Base-by-base conservation (phyloP, 2,329 filamentous ascomycete genomes). In the Pseudogymnoascus pannorum region DNA sequence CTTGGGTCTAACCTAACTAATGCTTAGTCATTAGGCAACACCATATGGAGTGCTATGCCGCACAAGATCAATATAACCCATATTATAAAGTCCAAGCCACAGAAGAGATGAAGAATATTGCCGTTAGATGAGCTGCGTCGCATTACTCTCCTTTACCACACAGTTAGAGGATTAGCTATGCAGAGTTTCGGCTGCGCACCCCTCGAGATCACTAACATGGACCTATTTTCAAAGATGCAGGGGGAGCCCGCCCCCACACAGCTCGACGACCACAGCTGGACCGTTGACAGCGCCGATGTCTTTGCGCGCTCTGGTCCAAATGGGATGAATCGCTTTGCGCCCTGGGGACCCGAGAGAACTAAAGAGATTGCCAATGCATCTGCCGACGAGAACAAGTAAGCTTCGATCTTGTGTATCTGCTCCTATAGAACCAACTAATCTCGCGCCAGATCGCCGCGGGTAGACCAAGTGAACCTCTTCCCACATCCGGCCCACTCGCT, bases 401-500 rank as follows among this genome's bases (percentile, higher is more conserved):
- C 20, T 14, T 16, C 44, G 22, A 12, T 16, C 8, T 7, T 12
- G n/a, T 12, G 11, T 12, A 44, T 24, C 12, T 3, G 11, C 9
- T n/a, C 20, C 1, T 6, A 24, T 8, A 14, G 20, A 44, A n/a
- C 12, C 14, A 51, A 29, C 24, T 51, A 51, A 29, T n/a, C n/a
- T 24, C 44, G 14, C n/a, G 22, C 24, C 24, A 51, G 44, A 51
- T 9, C 44, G 5, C 8, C 8, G 24, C 44, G 22, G 8, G 14
- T 51, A 12, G 44, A 29, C 1, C 22, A n/a, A n/a, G n/a, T n/a
- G n/a, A n/a, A 14, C 8, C 24, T 51, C 24, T 69, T 67, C 62
- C 68, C 69, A 9, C 74, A 75, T 64, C 75, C 78, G 16, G 68
- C 71, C 40, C 65, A 79, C 33, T 72, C 72, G 3, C 75, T 81